Conservation (phyloP, 345 rosid genomes). For the Theobroma cacao region DNA sequence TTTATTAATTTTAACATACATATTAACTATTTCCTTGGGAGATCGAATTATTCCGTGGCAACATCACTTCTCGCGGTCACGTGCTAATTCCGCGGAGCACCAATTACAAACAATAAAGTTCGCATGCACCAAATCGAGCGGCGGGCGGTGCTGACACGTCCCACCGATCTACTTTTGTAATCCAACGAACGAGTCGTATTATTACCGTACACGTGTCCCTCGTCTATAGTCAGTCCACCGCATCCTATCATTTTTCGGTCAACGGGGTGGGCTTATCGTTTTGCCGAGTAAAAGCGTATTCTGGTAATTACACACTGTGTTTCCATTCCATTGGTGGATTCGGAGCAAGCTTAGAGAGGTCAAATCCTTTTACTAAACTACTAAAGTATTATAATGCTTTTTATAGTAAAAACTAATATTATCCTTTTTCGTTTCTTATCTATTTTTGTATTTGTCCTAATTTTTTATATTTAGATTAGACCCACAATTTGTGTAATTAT, state of each 20-base stretch:
- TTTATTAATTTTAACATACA: not conserved
- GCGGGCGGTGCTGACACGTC: not conserved
- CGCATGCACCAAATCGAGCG: not conserved
- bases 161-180: not conserved
- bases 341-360: not conserved
- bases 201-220: not conserved
- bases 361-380: not conserved
- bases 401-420: not conserved
- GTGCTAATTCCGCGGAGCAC: not conserved
- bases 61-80: not conserved
- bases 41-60: not conserved
- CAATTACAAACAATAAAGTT: not conserved
- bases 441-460: too few species aligned
- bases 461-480: too few species aligned
- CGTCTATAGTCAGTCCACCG: not conserved
- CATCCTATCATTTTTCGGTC: not conserved
- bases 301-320: not conserved
- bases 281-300: not conserved
- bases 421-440: not conserved
- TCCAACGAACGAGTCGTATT: not conserved
- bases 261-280: not conserved
- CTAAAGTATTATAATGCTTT: too few species aligned
- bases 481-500: too few species aligned
- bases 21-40: not conserved
- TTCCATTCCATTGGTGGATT: not conserved